Percentiles rank a stretch among this genome's conserved stretches.
These are phyloP conservation scores for Ascobolus immersus DNA, from an alignment of 495 filamentous ascomycete species.

Conservation along the genomic window DNA sequence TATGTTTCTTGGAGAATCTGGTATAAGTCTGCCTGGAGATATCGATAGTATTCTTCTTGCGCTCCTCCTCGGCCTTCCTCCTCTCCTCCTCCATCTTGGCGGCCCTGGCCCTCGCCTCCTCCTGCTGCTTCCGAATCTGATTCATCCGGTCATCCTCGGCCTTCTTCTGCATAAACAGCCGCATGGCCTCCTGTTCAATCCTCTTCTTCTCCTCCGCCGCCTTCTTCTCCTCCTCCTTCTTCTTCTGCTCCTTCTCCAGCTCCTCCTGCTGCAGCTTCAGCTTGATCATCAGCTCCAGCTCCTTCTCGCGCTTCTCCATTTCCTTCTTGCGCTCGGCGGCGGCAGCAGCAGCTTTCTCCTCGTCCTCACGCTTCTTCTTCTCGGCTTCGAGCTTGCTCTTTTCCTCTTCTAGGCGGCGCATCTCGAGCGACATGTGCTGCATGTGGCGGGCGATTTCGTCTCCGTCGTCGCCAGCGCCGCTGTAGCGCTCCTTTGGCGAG, in stretches of 20 bases:
- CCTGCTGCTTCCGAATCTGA: conserved; percentile 7
- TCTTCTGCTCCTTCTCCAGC: conserved; percentile 1
- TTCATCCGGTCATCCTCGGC: conserved; percentile 5
- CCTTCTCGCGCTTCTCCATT: no score
- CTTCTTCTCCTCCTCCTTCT: conserved; percentile 8
- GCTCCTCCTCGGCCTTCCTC: conserved; percentile 9
- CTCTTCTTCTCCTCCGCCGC: conserved; percentile 7
- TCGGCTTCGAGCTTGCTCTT: no score
- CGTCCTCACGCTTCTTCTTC: no score
- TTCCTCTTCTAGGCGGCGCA: no score
- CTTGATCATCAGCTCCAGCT: conserved; percentile 1
- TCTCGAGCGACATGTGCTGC: no score
- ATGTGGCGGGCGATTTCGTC: no score
- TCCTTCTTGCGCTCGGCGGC: no score
- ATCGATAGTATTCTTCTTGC: conserved; percentile 3
- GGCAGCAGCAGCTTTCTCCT: no score
- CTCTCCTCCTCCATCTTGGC: conserved; percentile 6
- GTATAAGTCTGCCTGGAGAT: conserved; percentile 11
- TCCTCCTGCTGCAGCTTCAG: conserved; percentile 2
- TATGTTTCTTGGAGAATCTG: conserved; percentile 14
- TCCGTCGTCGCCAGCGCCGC: no score
- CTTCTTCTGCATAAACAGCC: conserved; percentile 2
- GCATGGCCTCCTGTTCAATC: conserved; percentile 5
- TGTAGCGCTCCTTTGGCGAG: no score
- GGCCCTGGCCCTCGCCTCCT: conserved; percentile 3